Base-by-base conservation (phyloP, 495 filamentous ascomycete species). In the Neurospora terricola region DNA sequence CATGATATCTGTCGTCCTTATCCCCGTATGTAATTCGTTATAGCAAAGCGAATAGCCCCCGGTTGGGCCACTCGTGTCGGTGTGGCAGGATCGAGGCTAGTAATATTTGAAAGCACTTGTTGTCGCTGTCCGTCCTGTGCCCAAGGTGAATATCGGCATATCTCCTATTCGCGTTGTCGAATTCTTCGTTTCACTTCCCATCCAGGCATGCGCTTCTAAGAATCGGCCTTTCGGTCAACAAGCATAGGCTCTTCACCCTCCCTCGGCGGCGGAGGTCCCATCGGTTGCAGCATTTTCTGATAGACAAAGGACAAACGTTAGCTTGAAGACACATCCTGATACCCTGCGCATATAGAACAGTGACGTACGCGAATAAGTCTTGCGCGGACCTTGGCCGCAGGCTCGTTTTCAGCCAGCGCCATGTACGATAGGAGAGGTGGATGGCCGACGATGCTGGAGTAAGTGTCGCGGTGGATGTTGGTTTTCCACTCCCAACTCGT, bases 401-500 rank as follows among this genome's bases (percentile, higher is more conserved):
- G 85, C 81, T 94, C 91, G 48, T 96, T 96, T 85, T 95, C 88
- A 2, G 94, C 96, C 72, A 98, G 89, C 62, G 90, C 86, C 87
- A 97, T 93, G 77, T 97, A 98, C n/a, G 90, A 88, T 18, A 98
- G 86, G 72, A 98, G 82, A 2, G 94, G 91, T 23, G 94, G 92
- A 79, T 99, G 96, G 23, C 96, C 96, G 76, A 97, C 87, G 78
- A 96, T 93, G 73, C 87, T 91, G 11, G 94, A 88, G 78, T 90
- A 93, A 42, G 88, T 91, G 81, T 97, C 94, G 77, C 93, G 92
- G 75, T 94, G 87, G 78, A 96, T 91, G 82, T 99, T 99, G 38
- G 91, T 91, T 69, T 90, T 88, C 94, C 95, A 99, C 85, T 99
- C 96, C 89, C 87, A 94, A 79, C 92, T 94, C 18, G 96, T 98